These are phyloP conservation scores for Ensete glaucum DNA, from an alignment of 176 grass and related monocot species.

Conservation along the genomic window DNA sequence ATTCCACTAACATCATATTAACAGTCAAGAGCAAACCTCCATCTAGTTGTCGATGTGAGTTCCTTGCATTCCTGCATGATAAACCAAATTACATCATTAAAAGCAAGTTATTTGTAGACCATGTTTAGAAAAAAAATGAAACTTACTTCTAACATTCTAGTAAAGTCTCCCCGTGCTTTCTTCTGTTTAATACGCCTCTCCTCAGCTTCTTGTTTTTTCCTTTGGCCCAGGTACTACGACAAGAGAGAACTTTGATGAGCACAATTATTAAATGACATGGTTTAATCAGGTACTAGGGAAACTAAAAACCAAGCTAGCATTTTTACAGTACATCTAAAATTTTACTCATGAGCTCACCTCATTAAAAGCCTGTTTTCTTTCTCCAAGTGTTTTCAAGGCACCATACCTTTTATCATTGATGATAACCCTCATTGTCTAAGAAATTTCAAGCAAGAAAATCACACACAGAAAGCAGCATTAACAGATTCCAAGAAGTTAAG, in stretches of 20 bases:
- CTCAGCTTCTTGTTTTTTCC: slow-evolving; percentile 82
- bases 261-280: neutral
- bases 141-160: slow-evolving; percentile 81
- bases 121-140: neutral
- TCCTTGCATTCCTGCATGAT: slow-evolving; percentile 75
- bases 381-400: slow-evolving; percentile 91
- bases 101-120: neutral
- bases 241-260: slow-evolving; percentile 16
- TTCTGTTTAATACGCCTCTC: slow-evolving; percentile 82
- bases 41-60: slow-evolving; percentile 70
- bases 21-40: slow-evolving; percentile 49
- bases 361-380: slow-evolving; percentile 98
- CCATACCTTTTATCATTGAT: slow-evolving; percentile 91
- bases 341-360: slow-evolving; percentile 39
- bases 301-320: neutral
- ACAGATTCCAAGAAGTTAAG: neutral
- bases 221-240: slow-evolving; percentile 86
- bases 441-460: slow-evolving; percentile 19
- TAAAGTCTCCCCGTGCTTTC: slow-evolving; percentile 90
- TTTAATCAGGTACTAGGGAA: neutral
- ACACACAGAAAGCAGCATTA: slow-evolving; percentile 9
- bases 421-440: slow-evolving; percentile 92
- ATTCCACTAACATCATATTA: neutral
- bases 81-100: slow-evolving; percentile 7
- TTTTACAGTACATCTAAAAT: neutral